Percentiles rank a stretch among this genome's conserved stretches.
These are phyloP conservation scores for Daldinia bambusicola DNA, from an alignment of 495 filamentous ascomycete genomes.

Conservation along the genomic window DNA sequence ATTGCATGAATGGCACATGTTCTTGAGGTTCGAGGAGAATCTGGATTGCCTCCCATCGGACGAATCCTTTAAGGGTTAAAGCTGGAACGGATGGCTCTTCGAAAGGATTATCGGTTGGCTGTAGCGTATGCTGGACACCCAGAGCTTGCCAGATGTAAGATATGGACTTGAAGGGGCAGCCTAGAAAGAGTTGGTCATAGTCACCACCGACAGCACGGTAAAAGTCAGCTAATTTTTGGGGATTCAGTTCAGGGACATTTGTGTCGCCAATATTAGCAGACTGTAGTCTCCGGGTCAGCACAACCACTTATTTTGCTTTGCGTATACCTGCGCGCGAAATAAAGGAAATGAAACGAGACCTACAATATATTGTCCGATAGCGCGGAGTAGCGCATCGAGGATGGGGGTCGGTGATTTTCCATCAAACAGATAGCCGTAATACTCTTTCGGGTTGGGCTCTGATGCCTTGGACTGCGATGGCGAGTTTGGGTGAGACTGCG, in stretches of 20 bases:
- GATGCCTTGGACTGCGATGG: constrained; percentile 19
- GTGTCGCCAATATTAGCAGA: constrained; percentile 72
- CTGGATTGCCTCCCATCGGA: constrained; percentile 94
- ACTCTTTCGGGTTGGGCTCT: constrained; percentile 52
- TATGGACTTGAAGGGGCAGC: constrained; percentile 75
- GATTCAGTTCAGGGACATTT: constrained; percentile 73
- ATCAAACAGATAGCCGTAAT: constrained; percentile 88
- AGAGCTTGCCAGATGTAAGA: constrained; percentile 92
- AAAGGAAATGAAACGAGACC: constrained; percentile 45
- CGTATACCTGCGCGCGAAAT: constrained; percentile 4
- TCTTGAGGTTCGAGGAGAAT: constrained; percentile 87
- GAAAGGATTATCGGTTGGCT: constrained; percentile 76
- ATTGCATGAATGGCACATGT: constrained; percentile 84
- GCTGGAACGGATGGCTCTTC: constrained; percentile 80
- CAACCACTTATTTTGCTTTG: background rate
- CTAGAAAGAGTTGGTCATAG: constrained; percentile 86
- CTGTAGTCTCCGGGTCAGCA: constrained; percentile 48
- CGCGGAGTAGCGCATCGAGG: constrained; percentile 80
- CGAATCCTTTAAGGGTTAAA: constrained; percentile 83
- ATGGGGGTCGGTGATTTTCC: constrained; percentile 76
- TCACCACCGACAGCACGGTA: constrained; percentile 90
- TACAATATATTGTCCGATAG: constrained; percentile 85
- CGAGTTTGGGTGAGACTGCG: constrained; percentile 22
- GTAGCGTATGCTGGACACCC: constrained; percentile 85
- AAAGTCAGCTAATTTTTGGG: constrained; percentile 85